These are phyloP conservation scores for Backusella australiensis DNA, from an alignment of 192 early-diverging fungal species.

Conservation along the genomic window DNA sequence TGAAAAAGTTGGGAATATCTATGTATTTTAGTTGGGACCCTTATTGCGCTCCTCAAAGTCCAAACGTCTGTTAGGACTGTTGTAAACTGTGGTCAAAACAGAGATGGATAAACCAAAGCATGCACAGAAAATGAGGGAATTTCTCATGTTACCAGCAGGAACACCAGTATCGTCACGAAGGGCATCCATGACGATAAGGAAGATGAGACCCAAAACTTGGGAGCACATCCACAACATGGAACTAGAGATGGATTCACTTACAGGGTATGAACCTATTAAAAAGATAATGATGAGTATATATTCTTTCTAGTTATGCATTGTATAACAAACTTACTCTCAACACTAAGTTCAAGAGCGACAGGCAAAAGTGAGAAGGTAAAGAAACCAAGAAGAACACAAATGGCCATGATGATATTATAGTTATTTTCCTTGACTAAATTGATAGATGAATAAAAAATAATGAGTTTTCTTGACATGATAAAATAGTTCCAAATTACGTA, in stretches of 20 bases:
- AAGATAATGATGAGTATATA: background rate
- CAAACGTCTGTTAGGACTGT: slow-evolving; percentile 33
- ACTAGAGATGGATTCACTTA: slow-evolving; percentile 29
- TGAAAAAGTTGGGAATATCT: background rate
- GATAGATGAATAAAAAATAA: background rate
- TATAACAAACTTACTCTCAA: slow-evolving; percentile 30
- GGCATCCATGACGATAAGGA: slow-evolving; percentile 20
- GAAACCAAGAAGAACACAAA: slow-evolving; percentile 30
- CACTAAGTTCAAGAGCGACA: slow-evolving; percentile 34
- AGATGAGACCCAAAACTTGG: slow-evolving; percentile 32
- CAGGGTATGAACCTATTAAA: slow-evolving; percentile 29
- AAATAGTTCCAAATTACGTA: slow-evolving; percentile 5
- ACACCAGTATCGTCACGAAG: slow-evolving; percentile 22
- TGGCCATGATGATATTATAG: slow-evolving; percentile 16
- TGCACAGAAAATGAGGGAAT: slow-evolving; percentile 25
- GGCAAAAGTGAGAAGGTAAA: slow-evolving; percentile 33
- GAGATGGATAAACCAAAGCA: slow-evolving; percentile 15
- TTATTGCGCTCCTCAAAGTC: slow-evolving; percentile 20
- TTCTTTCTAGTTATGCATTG: background rate
- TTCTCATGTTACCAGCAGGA: slow-evolving; percentile 25
- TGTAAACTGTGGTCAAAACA: slow-evolving; percentile 13
- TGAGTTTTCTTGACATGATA: background rate
- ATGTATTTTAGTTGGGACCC: background rate
- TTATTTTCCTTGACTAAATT: slow-evolving; percentile 40
- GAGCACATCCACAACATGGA: slow-evolving; percentile 31